Percentiles rank a stretch among this genome's conserved stretches.
Conservation (phyloP, 2,329 filamentous ascomycete genomes). For the Xenoacremonium recifei region DNA sequence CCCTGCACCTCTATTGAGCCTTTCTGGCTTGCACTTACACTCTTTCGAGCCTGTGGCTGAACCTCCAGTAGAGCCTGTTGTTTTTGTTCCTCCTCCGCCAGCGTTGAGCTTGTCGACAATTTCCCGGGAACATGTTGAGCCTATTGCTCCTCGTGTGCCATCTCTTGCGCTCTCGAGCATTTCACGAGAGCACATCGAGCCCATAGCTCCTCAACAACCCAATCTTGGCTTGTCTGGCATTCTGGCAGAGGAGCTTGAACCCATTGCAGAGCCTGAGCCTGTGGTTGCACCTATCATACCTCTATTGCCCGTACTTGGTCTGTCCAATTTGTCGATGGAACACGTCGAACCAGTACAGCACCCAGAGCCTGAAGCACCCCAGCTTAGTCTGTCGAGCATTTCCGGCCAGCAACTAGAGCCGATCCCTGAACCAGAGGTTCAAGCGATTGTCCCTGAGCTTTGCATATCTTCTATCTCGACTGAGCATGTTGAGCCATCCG, state of each 20-base stretch:
- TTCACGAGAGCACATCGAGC: conserved; percentile 31
- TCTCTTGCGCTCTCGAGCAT: conserved; percentile 21
- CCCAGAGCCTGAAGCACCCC: conserved; percentile 4
- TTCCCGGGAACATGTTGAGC: conserved; percentile 22
- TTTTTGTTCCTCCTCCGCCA: conserved; percentile 10
- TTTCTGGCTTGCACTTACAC: background rate
- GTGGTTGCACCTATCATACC: background rate
- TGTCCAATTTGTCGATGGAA: conserved; percentile 23
- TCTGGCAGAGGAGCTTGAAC: conserved; percentile 5
- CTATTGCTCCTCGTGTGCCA: conserved; percentile 13
- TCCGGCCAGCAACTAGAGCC: conserved; percentile 34
- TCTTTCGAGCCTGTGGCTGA: background rate
- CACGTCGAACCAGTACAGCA: conserved; percentile 27
- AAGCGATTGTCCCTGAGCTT: conserved; percentile 11
- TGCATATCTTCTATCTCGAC: conserved; percentile 17
- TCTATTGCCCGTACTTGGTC: conserved; percentile 14
- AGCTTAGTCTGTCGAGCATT: conserved; percentile 21
- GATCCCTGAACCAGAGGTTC: conserved; percentile 11
- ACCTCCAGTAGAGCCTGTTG: background rate
- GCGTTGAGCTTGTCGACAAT: conserved; percentile 27
- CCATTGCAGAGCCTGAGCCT: conserved; percentile 7
- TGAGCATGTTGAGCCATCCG: conserved; percentile 19
- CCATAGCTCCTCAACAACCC: conserved; percentile 9
- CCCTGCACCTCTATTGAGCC: conserved; percentile 5
- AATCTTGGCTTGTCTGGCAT: background rate